Evolutionary conservation across 768 basidiomycete genomes (phyloP).

Genomic region (Austroboletus festivus): DNA sequence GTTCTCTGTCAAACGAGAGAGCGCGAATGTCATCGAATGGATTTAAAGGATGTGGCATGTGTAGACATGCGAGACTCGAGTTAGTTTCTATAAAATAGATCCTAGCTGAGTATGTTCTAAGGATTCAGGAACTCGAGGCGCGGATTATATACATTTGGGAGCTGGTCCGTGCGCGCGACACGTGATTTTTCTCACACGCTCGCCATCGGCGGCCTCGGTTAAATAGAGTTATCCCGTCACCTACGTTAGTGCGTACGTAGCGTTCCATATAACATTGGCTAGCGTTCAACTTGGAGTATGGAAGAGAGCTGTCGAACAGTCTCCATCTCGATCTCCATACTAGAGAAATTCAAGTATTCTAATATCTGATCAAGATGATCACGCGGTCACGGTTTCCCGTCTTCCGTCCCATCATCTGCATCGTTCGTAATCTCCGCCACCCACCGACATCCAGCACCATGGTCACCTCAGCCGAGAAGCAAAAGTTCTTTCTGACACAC

Average conservation of each 20-base stretch:
- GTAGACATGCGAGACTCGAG: slow-evolving; percentile 78
- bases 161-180: slow-evolving; percentile 35
- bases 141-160: slow-evolving; percentile 33
- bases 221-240: too few relatives aligned
- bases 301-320: too few relatives aligned
- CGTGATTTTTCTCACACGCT: slow-evolving; percentile 14
- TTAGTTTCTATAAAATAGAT: slow-evolving; percentile 80
- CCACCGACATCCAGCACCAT: slow-evolving; percentile 20
- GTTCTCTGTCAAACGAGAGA: slow-evolving; percentile 70
- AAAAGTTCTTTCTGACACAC: slow-evolving; percentile 55
- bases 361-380: neutral
- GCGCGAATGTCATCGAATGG: slow-evolving; percentile 66
- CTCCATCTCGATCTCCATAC: too few relatives aligned
- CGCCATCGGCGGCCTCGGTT: too few relatives aligned
- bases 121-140: slow-evolving; percentile 25
- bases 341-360: too few relatives aligned
- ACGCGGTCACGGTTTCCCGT: slow-evolving; percentile 1
- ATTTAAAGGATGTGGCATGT: slow-evolving; percentile 71
- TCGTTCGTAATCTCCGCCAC: slow-evolving; percentile 2
- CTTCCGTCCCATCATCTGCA: slow-evolving; percentile 1
- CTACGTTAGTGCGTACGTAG: too few relatives aligned
- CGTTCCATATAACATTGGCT: too few relatives aligned
- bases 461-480: slow-evolving; percentile 40
- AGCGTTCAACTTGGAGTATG: too few relatives aligned
- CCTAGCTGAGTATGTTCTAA: slow-evolving; percentile 79